Evolutionary conservation across 2,329 filamentous ascomycete species (phyloP), one percentile per base, ranked within the genome.

Genomic region (Colletotrichum tropicicola): DNA sequence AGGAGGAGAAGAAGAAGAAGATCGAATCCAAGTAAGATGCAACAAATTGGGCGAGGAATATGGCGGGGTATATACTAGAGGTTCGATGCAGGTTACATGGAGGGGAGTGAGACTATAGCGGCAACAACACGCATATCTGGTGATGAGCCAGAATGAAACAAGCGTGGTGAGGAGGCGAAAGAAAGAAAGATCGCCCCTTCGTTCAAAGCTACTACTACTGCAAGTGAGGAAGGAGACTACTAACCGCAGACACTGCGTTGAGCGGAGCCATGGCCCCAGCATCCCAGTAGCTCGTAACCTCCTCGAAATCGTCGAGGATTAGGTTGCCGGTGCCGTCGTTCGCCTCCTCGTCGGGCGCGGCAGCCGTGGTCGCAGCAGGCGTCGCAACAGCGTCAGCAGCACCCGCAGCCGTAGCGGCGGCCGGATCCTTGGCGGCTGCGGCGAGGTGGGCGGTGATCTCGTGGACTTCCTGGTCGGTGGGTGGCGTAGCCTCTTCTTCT

Each of bases 261-360:
- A 88, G 75, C 62, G 84, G 81, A 63, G 85, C 82, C 86, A 89
- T 89, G 68, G 82, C 84, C 65, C 80, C 76, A 45, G 82, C 80
- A 79, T 88, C 84, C 80, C 87, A 89, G 74, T 88, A 88, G 55
- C 82, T 77, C 43, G 85, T 84, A 43, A 77, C 79, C 67, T 79
- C 73, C 53, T 76, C 70, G 13, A 23, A 27, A 27, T 56, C 47
- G 35, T 61, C 44, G 17, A 64, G 56, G 48, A 64, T 54, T 9
- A 64, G 41, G 35, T 45, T 39, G 51, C 13, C 39, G 49, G 6
- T 44, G 27, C 27, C 28, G 48, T 25, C 15, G 17, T n/a, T 17
- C 8, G 19, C 39, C 6, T 17, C 39, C n/a, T 19, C 17, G 39
- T n/a, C 6, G 39, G 39, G 39, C 39, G 39, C 39, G 39, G 39